Percentiles rank a stretch among this genome's conserved stretches.
Conservation (phyloP, 1,284 basidiomycete genomes). For the Tausonia pullulans region DNA sequence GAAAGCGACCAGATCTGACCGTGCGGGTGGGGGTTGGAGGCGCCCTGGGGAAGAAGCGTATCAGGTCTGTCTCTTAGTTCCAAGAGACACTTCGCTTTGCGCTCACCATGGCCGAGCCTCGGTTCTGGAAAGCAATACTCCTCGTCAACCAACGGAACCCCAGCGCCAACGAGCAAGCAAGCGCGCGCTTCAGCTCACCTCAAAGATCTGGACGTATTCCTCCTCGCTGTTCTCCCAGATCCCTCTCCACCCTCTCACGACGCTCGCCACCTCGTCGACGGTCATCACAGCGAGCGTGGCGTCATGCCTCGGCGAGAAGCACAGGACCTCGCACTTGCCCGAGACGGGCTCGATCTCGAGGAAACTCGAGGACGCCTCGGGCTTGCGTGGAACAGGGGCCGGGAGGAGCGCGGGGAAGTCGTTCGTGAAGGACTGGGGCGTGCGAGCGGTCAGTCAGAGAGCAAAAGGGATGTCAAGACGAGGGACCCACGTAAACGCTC, state of each 20-base stretch:
- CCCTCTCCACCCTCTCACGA: slow-evolving; percentile 67
- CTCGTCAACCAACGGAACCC: no score
- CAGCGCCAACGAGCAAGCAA: not conserved
- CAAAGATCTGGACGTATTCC: slow-evolving; percentile 77
- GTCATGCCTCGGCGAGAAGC: slow-evolving; percentile 83
- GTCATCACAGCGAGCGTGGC: slow-evolving; percentile 71
- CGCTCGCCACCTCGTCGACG: slow-evolving; percentile 49
- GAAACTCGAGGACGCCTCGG: slow-evolving; percentile 47
- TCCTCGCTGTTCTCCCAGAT: slow-evolving; percentile 47
- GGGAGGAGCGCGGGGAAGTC: slow-evolving; percentile 76
- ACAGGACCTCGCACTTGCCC: slow-evolving; percentile 78
- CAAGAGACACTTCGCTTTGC: not conserved
- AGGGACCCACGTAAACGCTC: slow-evolving; percentile 45
- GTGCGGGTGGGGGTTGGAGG: slow-evolving; percentile 91
- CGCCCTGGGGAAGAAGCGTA: slow-evolving; percentile 56
- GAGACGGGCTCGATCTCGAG: slow-evolving; percentile 60
- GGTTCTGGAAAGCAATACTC: no score
- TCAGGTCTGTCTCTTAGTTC: not conserved
- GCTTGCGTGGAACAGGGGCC: slow-evolving; percentile 42
- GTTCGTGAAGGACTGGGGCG: slow-evolving; percentile 52
- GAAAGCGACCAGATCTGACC: slow-evolving; percentile 84
- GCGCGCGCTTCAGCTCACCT: slow-evolving; percentile 42
- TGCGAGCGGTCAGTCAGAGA: not conserved
- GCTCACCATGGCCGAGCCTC: no score
- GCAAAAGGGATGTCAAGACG: not conserved